These are phyloP conservation scores for Cladobotryum protrusum DNA, from an alignment of 2,329 filamentous ascomycete genomes.

Conservation along the genomic window DNA sequence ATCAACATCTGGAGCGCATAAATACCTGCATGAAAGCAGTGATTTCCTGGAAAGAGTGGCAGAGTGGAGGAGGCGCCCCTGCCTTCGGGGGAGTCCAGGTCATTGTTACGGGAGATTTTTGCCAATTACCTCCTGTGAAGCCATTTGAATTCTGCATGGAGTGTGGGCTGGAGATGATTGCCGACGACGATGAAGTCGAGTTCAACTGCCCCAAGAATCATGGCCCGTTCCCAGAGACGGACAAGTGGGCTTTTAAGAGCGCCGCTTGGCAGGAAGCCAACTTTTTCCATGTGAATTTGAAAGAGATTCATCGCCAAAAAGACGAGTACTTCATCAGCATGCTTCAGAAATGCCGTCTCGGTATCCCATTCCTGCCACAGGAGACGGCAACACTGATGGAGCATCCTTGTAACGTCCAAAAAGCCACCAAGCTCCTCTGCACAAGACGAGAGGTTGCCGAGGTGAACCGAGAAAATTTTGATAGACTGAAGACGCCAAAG, in stretches of 20 bases:
- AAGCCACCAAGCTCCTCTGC: conserved; percentile 7
- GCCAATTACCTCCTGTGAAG: conserved; percentile 53
- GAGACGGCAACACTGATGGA: conserved; percentile 4
- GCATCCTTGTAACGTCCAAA: conserved; percentile 5
- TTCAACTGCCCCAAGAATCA: conserved; percentile 5
- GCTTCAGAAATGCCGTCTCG: conserved; percentile 9
- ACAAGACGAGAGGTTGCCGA: conserved; percentile 1
- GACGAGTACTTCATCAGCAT: conserved; percentile 28
- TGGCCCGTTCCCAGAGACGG: conserved; percentile 28
- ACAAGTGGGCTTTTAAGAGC: conserved; percentile 58
- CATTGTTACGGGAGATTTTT: conserved; percentile 43
- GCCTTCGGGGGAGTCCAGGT: conserved; percentile 23
- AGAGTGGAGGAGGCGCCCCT: background rate
- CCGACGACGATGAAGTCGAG: conserved; percentile 5
- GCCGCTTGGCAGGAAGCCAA: conserved; percentile 48
- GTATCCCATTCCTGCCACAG: background rate
- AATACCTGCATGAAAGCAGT: conserved; percentile 27
- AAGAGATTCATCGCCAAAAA: conserved; percentile 51
- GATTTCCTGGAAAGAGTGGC: background rate
- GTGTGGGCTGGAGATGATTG: conserved; percentile 18
- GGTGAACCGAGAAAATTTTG: background rate
- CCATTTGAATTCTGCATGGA: conserved; percentile 35
- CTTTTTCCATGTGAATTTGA: conserved; percentile 48
- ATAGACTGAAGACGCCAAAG: conserved; percentile 1
- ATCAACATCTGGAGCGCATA: conserved; percentile 29